These are phyloP conservation scores for Paramecium sexaurelia DNA, from an alignment of 73 alveolate species.

Conservation along the genomic window DNA sequence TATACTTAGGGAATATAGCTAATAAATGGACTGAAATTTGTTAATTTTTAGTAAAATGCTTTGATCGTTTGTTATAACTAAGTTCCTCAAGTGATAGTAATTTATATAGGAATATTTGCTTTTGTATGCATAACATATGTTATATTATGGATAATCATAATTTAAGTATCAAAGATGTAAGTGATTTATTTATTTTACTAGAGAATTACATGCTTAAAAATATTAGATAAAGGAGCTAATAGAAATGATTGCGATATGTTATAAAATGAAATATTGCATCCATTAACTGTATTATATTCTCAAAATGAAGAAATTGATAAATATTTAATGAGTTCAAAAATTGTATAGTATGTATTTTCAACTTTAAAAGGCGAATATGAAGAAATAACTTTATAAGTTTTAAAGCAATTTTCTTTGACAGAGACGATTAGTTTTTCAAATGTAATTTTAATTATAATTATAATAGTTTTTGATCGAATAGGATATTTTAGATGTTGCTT, in stretches of 20 bases:
- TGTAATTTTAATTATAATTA: not conserved
- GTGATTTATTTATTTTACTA: not conserved
- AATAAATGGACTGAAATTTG: not conserved
- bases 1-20: not conserved
- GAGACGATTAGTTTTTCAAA: not conserved
- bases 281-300: not conserved
- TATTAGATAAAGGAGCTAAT: not conserved
- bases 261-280: not conserved
- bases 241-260: conserved; percentile 8
- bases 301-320: not conserved
- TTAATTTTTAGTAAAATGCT: not conserved
- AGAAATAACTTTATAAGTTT: not conserved
- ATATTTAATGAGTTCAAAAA: not conserved
- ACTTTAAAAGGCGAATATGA: conserved; percentile 3
- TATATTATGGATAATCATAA: not conserved
- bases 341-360: not conserved
- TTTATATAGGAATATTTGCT: not conserved
- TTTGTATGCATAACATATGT: not conserved
- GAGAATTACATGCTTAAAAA: not conserved
- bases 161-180: not conserved
- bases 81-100: not conserved
- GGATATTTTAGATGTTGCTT: not conserved
- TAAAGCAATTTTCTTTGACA: not conserved
- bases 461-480: not conserved
- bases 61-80: not conserved